Base-by-base conservation (phyloP, 202 grass and related monocot species). In the Digitaria exilis region DNA sequence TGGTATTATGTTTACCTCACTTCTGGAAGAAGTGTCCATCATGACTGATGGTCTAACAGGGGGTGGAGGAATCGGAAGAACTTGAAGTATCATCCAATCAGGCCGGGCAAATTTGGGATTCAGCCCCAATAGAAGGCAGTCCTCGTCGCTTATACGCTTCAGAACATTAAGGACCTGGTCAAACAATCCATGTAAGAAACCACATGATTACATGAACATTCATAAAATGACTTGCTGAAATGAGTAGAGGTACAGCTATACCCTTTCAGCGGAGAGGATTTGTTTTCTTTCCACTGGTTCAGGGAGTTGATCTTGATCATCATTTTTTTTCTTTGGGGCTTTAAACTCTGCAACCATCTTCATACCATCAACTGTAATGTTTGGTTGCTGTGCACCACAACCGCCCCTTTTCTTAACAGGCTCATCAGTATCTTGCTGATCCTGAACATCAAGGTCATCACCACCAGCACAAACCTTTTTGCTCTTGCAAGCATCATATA, bases 41-140 rank as follows among this genome's bases (percentile, higher is more conserved):
- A 98, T 98, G 51, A 98, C 95, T 86, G 95, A 98, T 86, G 95
- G 95, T 82, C 95, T 94, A 75, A 98, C 95, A 85, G 95, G 95
- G 59, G 92, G 95, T 48, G 95, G 92, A 73, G 95, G 95, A 82
- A 98, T 93, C 24, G 95, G 95, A 84, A 98, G 90, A 50, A 98
- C 95, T 95, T 98, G 95, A 50, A 98, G 64, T 87, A 95, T 98
- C 95, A 98, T 98, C 95, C 95, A 98, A 81, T 98, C 95, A 25
- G 95, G 95, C 19, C 96, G 96, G 52, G 96, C 96, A 88, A 80
- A 98, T 76, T 98, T 98, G 43, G 96, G 89, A 81, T 90, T 93
- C 56, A 95, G 56, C 29, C 96, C 96, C 81, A 98, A 88, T 39
- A 98, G 69, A 65, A 98, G 74, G 57, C 96, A 95, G 79, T 98